Conservation (phyloP, 345 rosid genomes). For the Boechera retrofracta region DNA sequence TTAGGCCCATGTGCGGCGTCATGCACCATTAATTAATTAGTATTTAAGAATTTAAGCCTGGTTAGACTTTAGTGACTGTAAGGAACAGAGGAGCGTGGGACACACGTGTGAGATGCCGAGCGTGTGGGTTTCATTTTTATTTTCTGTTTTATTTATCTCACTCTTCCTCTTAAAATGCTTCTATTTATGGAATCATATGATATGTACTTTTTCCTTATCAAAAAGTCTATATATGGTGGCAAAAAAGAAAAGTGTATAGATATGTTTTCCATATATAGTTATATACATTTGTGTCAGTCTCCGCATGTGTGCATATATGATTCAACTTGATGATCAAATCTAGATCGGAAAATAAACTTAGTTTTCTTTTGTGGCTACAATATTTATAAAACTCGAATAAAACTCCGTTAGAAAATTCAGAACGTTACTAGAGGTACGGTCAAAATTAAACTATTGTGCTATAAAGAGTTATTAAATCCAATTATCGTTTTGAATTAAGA, state of each 20-base stretch:
- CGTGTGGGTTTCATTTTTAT: conserved; percentile 31
- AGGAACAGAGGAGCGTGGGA: not conserved
- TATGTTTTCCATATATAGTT: conserved; percentile 4
- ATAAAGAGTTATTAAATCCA: not conserved
- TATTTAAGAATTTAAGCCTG: conserved; percentile 11
- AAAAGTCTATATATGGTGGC: conserved; percentile 39
- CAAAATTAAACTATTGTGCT: not conserved
- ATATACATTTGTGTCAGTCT: conserved; percentile 32
- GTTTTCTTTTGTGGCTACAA: not conserved
- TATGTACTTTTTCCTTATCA: conserved; percentile 32
- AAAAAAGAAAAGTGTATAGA: not conserved
- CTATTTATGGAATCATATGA: conserved; percentile 46
- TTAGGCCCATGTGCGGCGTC: conserved; percentile 24
- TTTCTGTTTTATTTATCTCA: not conserved
- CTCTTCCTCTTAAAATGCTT: conserved; percentile 23
- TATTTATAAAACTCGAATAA: not conserved
- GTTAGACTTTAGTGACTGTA: conserved; percentile 2
- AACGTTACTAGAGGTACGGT: not conserved
- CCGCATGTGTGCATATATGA: conserved; percentile 38
- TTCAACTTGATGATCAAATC: conserved; percentile 34
- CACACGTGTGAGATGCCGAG: conserved; percentile 34
- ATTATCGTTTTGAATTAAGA: not conserved
- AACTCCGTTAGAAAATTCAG: not conserved
- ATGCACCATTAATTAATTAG: conserved; percentile 23
- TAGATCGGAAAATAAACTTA: conserved; percentile 32